Conservation (phyloP, 805 yeast species). For the Sugiyamaella mastotermitis region DNA sequence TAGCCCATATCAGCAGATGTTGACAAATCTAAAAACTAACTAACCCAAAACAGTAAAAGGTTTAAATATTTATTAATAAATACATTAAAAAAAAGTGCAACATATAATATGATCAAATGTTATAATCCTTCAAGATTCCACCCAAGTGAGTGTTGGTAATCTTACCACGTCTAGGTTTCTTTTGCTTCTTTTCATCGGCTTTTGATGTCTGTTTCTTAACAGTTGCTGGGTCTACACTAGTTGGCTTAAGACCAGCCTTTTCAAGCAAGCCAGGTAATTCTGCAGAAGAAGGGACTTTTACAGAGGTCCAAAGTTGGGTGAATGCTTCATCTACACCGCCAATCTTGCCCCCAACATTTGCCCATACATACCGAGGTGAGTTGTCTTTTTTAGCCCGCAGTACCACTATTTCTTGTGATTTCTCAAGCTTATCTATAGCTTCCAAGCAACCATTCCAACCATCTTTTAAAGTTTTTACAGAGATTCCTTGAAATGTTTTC, state of each 20-base stretch:
- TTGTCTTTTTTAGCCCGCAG: conserved; percentile 89
- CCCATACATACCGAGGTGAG: conserved; percentile 90
- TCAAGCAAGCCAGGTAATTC: conserved; percentile 73
- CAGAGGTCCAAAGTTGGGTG: conserved; percentile 70
- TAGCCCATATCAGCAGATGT: too few species aligned
- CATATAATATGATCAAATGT: conserved; percentile 8
- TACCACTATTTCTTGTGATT: conserved; percentile 70
- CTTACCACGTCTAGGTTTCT: conserved; percentile 88
- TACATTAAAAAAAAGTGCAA: background rate
- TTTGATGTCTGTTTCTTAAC: conserved; percentile 58
- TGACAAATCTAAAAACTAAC: background rate
- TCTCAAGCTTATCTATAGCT: conserved; percentile 73
- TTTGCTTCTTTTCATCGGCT: conserved; percentile 62
- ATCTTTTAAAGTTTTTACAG: conserved; percentile 75
- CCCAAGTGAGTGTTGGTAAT: conserved; percentile 95
- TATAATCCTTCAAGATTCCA: conserved; percentile 86
- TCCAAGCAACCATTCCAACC: conserved; percentile 92
- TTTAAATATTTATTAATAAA: conserved; percentile 3
- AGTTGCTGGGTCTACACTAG: conserved; percentile 97
- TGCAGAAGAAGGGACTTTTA: conserved; percentile 74
- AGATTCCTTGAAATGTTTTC: conserved; percentile 78
- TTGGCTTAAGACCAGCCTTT: conserved; percentile 88
- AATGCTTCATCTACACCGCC: conserved; percentile 75
- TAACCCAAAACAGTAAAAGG: background rate
- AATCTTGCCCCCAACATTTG: conserved; percentile 71